These are phyloP conservation scores for Carex kokanica DNA, from an alignment of 176 grass and related monocot genomes.

Conservation along the genomic window DNA sequence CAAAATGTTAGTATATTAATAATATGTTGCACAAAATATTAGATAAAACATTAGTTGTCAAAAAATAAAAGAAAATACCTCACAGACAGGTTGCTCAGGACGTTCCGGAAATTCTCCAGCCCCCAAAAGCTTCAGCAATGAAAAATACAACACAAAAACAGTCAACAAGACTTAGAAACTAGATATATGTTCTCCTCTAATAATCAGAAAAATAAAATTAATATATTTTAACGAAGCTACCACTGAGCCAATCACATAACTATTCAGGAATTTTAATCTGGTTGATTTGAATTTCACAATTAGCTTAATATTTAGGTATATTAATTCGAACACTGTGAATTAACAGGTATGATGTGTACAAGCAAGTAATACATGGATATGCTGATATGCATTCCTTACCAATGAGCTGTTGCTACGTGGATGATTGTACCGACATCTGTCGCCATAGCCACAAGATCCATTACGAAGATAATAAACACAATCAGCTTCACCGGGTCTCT, in stretches of 20 bases:
- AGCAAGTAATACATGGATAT: background rate
- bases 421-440: conserved; percentile 92
- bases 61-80: conserved; percentile 41
- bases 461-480: conserved; percentile 86
- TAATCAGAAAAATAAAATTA: background rate
- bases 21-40: background rate
- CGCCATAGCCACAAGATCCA: conserved; percentile 79
- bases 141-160: conserved; percentile 12
- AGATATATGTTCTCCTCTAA: background rate
- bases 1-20: conserved; percentile 1
- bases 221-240: background rate
- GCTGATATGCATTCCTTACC: conserved; percentile 34
- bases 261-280: background rate
- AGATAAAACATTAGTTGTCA: conserved; percentile 9
- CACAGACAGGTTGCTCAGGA: conserved; percentile 58
- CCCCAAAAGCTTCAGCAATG: conserved; percentile 24
- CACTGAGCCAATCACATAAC: background rate
- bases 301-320: background rate
- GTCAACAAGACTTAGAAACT: background rate
- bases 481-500: conserved; percentile 70
- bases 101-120: conserved; percentile 61
- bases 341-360: background rate
- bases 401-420: conserved; percentile 47
- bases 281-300: background rate
- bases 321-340: background rate